A percentile compares a stretch with the other conserved stretches of the same genome.
phyloP scores from a whole-genome alignment of 345 rosid species.

The Litchi chinensis region DNA sequence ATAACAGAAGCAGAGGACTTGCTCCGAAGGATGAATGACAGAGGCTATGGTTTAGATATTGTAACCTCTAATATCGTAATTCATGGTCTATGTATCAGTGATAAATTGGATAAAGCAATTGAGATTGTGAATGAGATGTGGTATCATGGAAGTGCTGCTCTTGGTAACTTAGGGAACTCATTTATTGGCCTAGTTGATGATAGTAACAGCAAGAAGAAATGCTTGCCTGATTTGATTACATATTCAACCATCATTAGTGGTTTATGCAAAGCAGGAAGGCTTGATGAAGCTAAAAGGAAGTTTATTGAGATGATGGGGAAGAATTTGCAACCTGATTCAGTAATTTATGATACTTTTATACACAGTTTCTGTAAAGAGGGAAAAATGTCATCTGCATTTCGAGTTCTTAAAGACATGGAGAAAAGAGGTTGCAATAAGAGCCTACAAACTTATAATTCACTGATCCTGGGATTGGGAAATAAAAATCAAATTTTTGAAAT shows the following conservation, averaged over 20 bases:
- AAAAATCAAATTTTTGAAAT: conserved; percentile 86
- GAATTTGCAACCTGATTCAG: conserved; percentile 78
- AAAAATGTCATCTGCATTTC: conserved; percentile 88
- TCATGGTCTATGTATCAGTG: conserved; percentile 79
- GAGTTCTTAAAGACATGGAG: conserved; percentile 98
- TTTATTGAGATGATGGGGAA: conserved; percentile 78
- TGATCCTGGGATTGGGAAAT: conserved; percentile 79
- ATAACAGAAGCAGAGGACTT: conserved; percentile 85
- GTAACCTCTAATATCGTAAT: conserved; percentile 91
- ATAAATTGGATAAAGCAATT: conserved; percentile 83
- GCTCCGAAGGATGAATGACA: conserved; percentile 81
- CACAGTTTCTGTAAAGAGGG: conserved; percentile 83
- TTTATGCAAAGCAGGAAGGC: conserved; percentile 79
- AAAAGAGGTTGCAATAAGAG: conserved; percentile 79
- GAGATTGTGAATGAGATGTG: conserved; percentile 82
- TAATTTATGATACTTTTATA: conserved; percentile 68
- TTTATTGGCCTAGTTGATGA: conserved; percentile 73
- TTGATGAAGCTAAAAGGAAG: conserved; percentile 77
- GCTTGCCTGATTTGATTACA: conserved; percentile 71
- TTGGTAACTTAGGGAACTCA: conserved; percentile 80
- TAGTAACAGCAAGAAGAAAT: conserved; percentile 55
- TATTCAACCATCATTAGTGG: conserved; percentile 79
- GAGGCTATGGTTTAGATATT: conserved; percentile 71
- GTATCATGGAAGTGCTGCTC: conserved; percentile 88
- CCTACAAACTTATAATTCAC: conserved; percentile 81